Evolutionary conservation across 2,329 filamentous ascomycete species (phyloP).

Genomic region (Metarhizium robertsii): DNA sequence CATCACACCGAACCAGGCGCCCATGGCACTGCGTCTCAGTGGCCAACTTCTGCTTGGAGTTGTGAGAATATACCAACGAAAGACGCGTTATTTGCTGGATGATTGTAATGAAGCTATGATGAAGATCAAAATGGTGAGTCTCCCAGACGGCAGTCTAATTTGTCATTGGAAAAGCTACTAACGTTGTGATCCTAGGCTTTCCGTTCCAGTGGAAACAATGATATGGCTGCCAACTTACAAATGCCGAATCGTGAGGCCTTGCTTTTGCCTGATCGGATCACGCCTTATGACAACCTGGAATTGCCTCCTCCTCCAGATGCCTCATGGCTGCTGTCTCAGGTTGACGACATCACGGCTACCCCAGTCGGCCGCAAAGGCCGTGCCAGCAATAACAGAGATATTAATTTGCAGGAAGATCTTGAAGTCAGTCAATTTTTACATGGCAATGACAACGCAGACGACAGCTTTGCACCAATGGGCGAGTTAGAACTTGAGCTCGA

Average conservation of each 20-base stretch:
- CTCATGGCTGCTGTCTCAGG: constrained; percentile 70
- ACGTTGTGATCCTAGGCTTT: constrained; percentile 60
- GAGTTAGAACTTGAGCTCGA: constrained; percentile 64
- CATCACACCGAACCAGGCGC: constrained; percentile 84
- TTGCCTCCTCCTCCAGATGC: constrained; percentile 80
- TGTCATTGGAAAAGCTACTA: neutral
- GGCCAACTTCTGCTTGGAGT: constrained; percentile 92
- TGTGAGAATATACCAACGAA: constrained; percentile 93
- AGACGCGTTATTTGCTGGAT: constrained; percentile 90
- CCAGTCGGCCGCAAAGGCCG: constrained; percentile 49
- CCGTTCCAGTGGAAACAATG: constrained; percentile 87
- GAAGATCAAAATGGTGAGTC: constrained; percentile 92
- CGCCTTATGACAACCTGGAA: constrained; percentile 74
- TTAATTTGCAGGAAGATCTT: constrained; percentile 60
- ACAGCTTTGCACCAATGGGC: constrained; percentile 46
- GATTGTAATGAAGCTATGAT: constrained; percentile 96
- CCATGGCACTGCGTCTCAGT: constrained; percentile 87
- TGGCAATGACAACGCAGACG: constrained; percentile 50
- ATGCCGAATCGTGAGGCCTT: constrained; percentile 77
- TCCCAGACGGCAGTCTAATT: neutral
- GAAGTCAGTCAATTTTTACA: constrained; percentile 75
- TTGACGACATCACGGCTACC: constrained; percentile 49
- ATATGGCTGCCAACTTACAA: constrained; percentile 76
- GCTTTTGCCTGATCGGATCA: constrained; percentile 84
- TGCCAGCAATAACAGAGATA: constrained; percentile 51